Evolutionary conservation across 225 moss, liverwort and hornwort genomes (phyloP).

Genomic region (Anthoceros angustus): DNA sequence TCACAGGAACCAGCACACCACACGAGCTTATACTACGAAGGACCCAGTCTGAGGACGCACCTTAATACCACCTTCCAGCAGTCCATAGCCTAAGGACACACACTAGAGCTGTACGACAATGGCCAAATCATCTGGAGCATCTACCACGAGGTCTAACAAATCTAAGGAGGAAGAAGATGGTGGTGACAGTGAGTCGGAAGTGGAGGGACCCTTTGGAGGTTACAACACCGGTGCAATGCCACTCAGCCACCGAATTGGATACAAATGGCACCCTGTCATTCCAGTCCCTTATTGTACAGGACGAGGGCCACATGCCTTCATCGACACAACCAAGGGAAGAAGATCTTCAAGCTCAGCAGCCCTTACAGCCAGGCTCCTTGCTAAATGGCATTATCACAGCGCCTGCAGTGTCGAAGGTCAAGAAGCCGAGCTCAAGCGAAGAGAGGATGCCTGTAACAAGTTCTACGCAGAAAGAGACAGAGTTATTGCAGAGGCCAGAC

Average conservation of each 20-base stretch:
- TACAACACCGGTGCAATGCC: neutral
- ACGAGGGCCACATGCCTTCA: neutral
- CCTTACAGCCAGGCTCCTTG: neutral
- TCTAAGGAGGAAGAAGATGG: neutral
- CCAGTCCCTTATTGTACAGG: neutral
- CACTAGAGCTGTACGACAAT: no score
- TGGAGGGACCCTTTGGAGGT: conserved; percentile 1
- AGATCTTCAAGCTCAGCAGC: neutral
- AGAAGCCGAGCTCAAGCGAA: neutral
- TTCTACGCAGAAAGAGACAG: conserved; percentile 3
- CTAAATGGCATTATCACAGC: neutral
- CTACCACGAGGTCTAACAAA: no score
- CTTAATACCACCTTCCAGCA: no score
- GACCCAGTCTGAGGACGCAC: no score
- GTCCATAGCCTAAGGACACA: no score
- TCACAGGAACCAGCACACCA: no score
- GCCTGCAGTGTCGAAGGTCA: conserved; percentile 2
- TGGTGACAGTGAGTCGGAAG: conserved; percentile 1
- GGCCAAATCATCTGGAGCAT: no score
- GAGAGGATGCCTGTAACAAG: neutral
- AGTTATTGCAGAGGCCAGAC: conserved; percentile 1
- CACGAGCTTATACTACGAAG: no score
- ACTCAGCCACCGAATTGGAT: neutral
- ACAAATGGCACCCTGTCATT: conserved; percentile 4
- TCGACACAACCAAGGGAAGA: neutral